A percentile compares a stretch with the other conserved stretches of the same genome.
Conservation (phyloP, 1,139 yeast genomes). For the Saccharomyces hybrid region DNA sequence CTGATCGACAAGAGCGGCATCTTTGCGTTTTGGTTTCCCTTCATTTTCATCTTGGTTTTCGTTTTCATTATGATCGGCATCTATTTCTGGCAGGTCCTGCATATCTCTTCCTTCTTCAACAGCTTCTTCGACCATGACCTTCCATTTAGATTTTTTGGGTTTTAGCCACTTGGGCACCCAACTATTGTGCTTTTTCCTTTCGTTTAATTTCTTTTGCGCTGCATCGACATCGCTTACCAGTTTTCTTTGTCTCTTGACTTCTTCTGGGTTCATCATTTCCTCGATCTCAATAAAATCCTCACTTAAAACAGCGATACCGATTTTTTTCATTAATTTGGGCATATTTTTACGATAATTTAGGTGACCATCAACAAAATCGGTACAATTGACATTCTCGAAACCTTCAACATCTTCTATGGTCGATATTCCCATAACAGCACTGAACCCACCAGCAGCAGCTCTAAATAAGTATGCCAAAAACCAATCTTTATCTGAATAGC, state of each 20-base stretch:
- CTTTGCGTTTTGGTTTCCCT: conserved; percentile 11
- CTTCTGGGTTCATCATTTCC: conserved; percentile 82
- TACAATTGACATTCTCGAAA: conserved; percentile 79
- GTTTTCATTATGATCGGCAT: conserved; percentile 8
- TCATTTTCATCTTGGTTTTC: conserved; percentile 9
- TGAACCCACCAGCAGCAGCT: conserved; percentile 92
- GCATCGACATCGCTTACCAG: conserved; percentile 77
- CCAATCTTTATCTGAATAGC: conserved; percentile 93
- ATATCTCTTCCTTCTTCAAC: conserved; percentile 19
- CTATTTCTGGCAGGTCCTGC: neutral
- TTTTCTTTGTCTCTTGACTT: conserved; percentile 70
- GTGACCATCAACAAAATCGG: conserved; percentile 85
- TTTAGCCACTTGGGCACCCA: conserved; percentile 61
- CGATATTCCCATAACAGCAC: conserved; percentile 83
- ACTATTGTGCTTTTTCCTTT: conserved; percentile 36
- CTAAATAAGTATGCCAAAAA: conserved; percentile 88
- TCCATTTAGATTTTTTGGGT: conserved; percentile 49
- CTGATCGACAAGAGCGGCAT: conserved; percentile 25
- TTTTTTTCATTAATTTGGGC: conserved; percentile 61
- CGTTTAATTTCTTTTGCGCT: conserved; percentile 56
- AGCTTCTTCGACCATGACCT: conserved; percentile 76
- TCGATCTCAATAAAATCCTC: conserved; percentile 95
- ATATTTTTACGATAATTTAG: conserved; percentile 93
- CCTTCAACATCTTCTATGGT: conserved; percentile 57
- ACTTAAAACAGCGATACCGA: conserved; percentile 76